Evolutionary conservation across 164 flowering plant genomes (phyloP), one percentile per base, ranked within the genome.

Genomic region (Buxus sempervirens): DNA sequence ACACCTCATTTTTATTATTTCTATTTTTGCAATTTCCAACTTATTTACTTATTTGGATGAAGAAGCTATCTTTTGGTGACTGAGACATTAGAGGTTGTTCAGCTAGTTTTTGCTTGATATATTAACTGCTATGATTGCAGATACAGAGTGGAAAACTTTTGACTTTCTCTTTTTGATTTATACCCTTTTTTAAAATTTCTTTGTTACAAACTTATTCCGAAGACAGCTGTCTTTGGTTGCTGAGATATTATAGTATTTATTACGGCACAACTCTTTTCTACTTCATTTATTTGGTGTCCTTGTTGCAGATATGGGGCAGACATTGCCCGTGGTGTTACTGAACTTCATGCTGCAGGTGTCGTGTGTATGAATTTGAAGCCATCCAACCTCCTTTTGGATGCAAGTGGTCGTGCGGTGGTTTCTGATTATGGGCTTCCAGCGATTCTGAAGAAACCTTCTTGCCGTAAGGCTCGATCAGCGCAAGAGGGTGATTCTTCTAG

Each of bases 301-400:
- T 54, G 28, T 64, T 74, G 76, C 78, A 96, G 99, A 81, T 96
- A 96, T 77, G 98, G 99, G 66, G 99, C 98, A 36, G 98, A 96
- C 58, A 85, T 93, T 79, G 95, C 99, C 61, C 90, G 99, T 74
- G 99, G 99, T 23, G 98, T 96, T 56, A 95, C 96, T 73, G 99
- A 96, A 75, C 97, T 96, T 36, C 99, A 96, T 82, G 99, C 99
- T 26, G 99, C 98, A 58, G 98, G 98, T 69, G 82, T 96, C 78
- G 90, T 87, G 64, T 96, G 98, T 75, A 93, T 93, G 98, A 93
- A 91, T 74, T 68, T 96, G 59, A 93, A 96, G 72, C 96, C 98
- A 41, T 96, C 99, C 62, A 96, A 96, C 81, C 93, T 96, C 80
- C 97, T 96, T 70, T 78, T 96, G 77, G 97, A 96, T 71, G 84